A percentile compares a stretch with the other conserved stretches of the same genome.
Evolutionary conservation across 768 basidiomycete species (phyloP).

Genomic region (Suillus discolor): DNA sequence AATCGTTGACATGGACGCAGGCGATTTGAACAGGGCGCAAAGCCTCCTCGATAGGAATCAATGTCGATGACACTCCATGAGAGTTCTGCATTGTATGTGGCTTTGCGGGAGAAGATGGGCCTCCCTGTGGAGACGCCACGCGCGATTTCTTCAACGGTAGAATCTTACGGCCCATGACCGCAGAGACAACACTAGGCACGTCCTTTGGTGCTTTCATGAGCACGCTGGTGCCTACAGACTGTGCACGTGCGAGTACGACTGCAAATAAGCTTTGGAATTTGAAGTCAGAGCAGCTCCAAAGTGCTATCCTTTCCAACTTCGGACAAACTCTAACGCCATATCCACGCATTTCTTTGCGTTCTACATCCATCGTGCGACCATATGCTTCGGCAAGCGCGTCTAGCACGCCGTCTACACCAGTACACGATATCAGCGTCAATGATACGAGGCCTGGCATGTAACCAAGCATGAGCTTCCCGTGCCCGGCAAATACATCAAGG

Average conservation of each 20-base stretch:
- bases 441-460: constrained; percentile 54
- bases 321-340: constrained; percentile 52
- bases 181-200: constrained; percentile 17
- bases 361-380: constrained; percentile 18
- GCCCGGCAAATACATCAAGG: constrained; percentile 43
- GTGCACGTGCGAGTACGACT: constrained; percentile 38
- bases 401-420: constrained; percentile 43
- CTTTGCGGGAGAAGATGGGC: constrained; percentile 1
- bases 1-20: constrained; percentile 46
- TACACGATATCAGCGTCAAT: constrained; percentile 49
- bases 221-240: not conserved
- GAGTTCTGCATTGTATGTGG: constrained; percentile 11
- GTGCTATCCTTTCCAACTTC: constrained; percentile 48
- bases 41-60: constrained; percentile 41
- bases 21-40: constrained; percentile 36
- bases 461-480: constrained; percentile 46
- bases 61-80: constrained; percentile 29
- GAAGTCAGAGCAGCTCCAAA: constrained; percentile 54
- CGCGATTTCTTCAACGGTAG: constrained; percentile 40
- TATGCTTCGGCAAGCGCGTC: constrained; percentile 42
- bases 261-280: constrained; percentile 37
- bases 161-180: constrained; percentile 30
- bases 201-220: constrained; percentile 7
- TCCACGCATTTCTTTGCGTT: constrained; percentile 7
- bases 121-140: constrained; percentile 12